A percentile compares a stretch with the other conserved stretches of the same genome.
Conservation (phyloP, 2,329 filamentous ascomycete species). For the Ophiostoma tasmaniense region DNA sequence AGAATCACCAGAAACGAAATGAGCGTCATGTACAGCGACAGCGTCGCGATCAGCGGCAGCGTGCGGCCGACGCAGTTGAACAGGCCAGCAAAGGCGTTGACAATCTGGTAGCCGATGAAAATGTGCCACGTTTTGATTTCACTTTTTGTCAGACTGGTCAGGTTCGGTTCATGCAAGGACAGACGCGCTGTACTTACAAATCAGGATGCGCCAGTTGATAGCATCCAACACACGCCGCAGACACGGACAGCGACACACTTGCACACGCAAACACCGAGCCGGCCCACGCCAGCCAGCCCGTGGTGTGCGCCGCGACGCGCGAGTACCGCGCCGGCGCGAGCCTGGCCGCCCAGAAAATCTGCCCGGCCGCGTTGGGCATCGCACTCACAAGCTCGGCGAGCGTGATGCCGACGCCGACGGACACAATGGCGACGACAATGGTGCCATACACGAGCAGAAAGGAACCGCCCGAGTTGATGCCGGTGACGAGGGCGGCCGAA, state of each 20-base stretch:
- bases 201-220: neutral
- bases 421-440: slow-evolving; percentile 38
- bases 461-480: slow-evolving; percentile 40
- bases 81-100: slow-evolving; percentile 35
- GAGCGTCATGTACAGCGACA: slow-evolving; percentile 30
- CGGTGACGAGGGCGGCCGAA: slow-evolving; percentile 25
- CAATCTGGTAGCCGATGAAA: slow-evolving; percentile 35
- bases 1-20: slow-evolving; percentile 20
- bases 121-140: slow-evolving; percentile 34
- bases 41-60: slow-evolving; percentile 41
- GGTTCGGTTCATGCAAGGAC: too few relatives aligned
- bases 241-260: slow-evolving; percentile 35
- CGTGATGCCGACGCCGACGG: slow-evolving; percentile 32
- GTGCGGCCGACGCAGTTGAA: slow-evolving; percentile 27
- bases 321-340: slow-evolving; percentile 39
- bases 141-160: slow-evolving; percentile 32
- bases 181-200: too few relatives aligned
- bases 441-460: slow-evolving; percentile 45
- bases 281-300: slow-evolving; percentile 42
- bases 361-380: slow-evolving; percentile 44
- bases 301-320: slow-evolving; percentile 46
- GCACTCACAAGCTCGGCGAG: slow-evolving; percentile 36
- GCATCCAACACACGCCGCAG: slow-evolving; percentile 25
- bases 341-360: slow-evolving; percentile 52
- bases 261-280: slow-evolving; percentile 24